A percentile compares a stretch with the other conserved stretches of the same genome.
Evolutionary conservation across 257 asterid genomes (phyloP).

Genomic region (Sherardia arvensis): DNA sequence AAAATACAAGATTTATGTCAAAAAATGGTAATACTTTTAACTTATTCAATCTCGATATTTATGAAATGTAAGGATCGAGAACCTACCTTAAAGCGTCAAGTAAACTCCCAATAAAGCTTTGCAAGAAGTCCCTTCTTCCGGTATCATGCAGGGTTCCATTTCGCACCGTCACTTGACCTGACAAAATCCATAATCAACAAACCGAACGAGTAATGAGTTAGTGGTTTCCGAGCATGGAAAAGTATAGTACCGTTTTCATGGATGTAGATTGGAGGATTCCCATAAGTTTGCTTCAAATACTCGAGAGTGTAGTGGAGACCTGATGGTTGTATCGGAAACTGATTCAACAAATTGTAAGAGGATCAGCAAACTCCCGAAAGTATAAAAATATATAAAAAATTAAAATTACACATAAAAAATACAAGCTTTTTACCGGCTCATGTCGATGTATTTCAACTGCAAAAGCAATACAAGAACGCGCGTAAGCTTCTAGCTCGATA

Average conservation of each 20-base stretch:
- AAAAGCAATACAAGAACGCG: background rate
- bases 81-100: conserved; percentile 25
- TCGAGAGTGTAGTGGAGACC: conserved; percentile 33
- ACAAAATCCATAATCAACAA: background rate
- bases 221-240: background rate
- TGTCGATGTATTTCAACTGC: background rate
- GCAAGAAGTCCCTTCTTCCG: conserved; percentile 16
- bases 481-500: background rate
- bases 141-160: conserved; percentile 14
- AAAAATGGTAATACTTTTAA: background rate
- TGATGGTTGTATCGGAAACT: conserved; percentile 15
- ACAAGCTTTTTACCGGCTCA: background rate
- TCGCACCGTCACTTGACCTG: conserved; percentile 7
- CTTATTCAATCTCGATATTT: background rate
- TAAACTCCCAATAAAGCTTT: conserved; percentile 11
- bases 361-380: background rate
- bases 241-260: conserved; percentile 26
- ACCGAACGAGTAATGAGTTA: background rate
- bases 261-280: conserved; percentile 43
- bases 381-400: no score
- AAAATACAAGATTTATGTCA: background rate
- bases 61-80: background rate
- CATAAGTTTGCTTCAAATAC: conserved; percentile 34
- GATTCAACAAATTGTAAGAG: background rate
- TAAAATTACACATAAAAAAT: no score